phyloP scores from a whole-genome alignment of 192 early-diverging fungal species.

The Allomyces macrogynus region DNA sequence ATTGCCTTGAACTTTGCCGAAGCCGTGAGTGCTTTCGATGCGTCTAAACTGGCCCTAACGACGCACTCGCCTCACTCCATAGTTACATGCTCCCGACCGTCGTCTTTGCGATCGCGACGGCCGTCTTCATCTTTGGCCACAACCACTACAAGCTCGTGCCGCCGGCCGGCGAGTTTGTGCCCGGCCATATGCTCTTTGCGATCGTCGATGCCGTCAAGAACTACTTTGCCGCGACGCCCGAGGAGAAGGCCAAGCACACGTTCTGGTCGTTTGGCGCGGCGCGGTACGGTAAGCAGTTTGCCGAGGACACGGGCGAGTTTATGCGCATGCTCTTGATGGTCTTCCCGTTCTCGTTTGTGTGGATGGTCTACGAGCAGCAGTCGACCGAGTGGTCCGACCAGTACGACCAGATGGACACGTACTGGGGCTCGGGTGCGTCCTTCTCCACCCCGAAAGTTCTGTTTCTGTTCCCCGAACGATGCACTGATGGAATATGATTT shows the following conservation, averaged over 20 bases:
- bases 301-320: slow-evolving; percentile 2
- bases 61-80: too few relatives aligned
- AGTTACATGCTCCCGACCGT: slow-evolving; percentile 4
- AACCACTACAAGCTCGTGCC: slow-evolving; percentile 22
- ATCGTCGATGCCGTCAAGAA: slow-evolving; percentile 2
- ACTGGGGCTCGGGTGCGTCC: too few relatives aligned
- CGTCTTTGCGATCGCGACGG: slow-evolving; percentile 10
- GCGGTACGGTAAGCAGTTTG: background rate
- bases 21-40: too few relatives aligned
- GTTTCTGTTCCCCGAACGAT: too few relatives aligned
- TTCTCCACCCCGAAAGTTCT: too few relatives aligned
- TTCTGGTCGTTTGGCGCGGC: background rate
- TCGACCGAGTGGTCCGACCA: slow-evolving; percentile 17
- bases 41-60: too few relatives aligned
- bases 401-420: too few relatives aligned
- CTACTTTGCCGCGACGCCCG: background rate
- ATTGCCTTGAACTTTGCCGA: too few relatives aligned
- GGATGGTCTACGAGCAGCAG: slow-evolving; percentile 21
- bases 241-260: too few relatives aligned
- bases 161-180: slow-evolving; percentile 21
- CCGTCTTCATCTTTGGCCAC: slow-evolving; percentile 17
- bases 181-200: slow-evolving; percentile 8
- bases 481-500: too few relatives aligned
- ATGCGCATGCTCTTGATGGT: background rate
- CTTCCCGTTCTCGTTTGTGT: slow-evolving; percentile 7